Evolutionary conservation across 1,139 yeast species (phyloP).

Genomic region (Debaryomyces nepalensis): DNA sequence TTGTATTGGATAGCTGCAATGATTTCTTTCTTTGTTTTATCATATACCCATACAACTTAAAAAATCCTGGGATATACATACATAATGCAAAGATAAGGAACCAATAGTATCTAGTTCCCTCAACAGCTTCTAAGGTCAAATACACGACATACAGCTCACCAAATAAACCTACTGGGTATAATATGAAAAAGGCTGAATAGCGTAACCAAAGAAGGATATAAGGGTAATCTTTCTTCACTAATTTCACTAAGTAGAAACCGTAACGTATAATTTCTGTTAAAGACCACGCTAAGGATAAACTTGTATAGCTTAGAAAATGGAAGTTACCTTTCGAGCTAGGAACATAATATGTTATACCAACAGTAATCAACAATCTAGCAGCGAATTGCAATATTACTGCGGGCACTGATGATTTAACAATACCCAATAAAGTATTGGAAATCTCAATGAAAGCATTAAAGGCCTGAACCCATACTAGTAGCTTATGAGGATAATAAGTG

Average conservation of each 20-base stretch:
- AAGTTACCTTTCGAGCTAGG: conserved; percentile 42
- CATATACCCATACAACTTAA: conserved; percentile 38
- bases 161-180: conserved; percentile 41
- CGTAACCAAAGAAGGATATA: conserved; percentile 34
- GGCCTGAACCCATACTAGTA: conserved; percentile 33
- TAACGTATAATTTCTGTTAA: conserved; percentile 39
- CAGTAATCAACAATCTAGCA: conserved; percentile 38
- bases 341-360: conserved; percentile 35
- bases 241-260: conserved; percentile 31
- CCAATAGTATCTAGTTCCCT: conserved; percentile 22
- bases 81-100: conserved; percentile 35
- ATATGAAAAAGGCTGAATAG: conserved; percentile 37
- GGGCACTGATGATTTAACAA: conserved; percentile 37
- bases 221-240: conserved; percentile 23
- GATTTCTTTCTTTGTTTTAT: conserved; percentile 29
- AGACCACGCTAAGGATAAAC: conserved; percentile 40
- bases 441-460: conserved; percentile 37
- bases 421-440: conserved; percentile 29
- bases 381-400: conserved; percentile 37
- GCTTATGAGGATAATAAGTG: conserved; percentile 33
- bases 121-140: conserved; percentile 25
- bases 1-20: conserved; percentile 1
- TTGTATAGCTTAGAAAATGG: conserved; percentile 28
- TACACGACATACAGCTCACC: conserved; percentile 39
- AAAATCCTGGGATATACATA: conserved; percentile 41